Evolutionary conservation across 352 stramenopile genomes (phyloP).

Genomic region (Globisporangium middletonii): DNA sequence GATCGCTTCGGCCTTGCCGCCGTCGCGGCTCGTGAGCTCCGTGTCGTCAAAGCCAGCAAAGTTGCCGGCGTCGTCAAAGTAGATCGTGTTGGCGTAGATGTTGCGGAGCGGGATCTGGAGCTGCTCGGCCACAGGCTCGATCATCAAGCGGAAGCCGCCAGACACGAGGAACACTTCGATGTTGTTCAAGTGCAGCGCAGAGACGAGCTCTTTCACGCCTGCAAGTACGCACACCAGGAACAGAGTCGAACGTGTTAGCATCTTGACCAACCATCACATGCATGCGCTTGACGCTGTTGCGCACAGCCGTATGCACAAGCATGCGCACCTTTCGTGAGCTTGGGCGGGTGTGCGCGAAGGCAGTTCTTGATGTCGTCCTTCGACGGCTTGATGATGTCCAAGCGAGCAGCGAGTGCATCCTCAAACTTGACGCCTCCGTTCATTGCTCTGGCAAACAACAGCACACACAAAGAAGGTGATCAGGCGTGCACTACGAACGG

Average conservation of each 20-base stretch:
- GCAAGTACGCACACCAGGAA: conserved; percentile 6
- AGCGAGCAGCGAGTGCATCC: conserved; percentile 92
- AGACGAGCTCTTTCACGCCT: conserved; percentile 88
- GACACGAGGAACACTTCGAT: conserved; percentile 97
- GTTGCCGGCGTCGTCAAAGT: conserved; percentile 86
- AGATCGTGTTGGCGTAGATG: conserved; percentile 98
- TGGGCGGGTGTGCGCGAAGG: conserved; percentile 86
- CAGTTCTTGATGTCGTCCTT: conserved; percentile 85
- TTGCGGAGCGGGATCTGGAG: conserved; percentile 82
- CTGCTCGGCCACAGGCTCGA: conserved; percentile 92
- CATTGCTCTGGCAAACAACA: conserved; percentile 88
- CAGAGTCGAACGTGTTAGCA: neutral
- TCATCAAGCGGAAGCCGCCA: conserved; percentile 98
- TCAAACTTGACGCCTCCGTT: conserved; percentile 97
- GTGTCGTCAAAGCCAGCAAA: conserved; percentile 93
- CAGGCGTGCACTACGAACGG: neutral
- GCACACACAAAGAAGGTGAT: neutral
- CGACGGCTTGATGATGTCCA: conserved; percentile 96
- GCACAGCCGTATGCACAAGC: neutral
- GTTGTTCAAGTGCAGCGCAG: conserved; percentile 82
- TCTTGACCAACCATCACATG: too few species aligned
- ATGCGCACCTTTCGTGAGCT: conserved; percentile 51
- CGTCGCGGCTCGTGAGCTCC: conserved; percentile 91
- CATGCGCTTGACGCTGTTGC: too few species aligned
- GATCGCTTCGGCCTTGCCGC: conserved; percentile 76